Base-by-base conservation (phyloP, 1,139 yeast species). In the Zygoascus hellenicus region DNA sequence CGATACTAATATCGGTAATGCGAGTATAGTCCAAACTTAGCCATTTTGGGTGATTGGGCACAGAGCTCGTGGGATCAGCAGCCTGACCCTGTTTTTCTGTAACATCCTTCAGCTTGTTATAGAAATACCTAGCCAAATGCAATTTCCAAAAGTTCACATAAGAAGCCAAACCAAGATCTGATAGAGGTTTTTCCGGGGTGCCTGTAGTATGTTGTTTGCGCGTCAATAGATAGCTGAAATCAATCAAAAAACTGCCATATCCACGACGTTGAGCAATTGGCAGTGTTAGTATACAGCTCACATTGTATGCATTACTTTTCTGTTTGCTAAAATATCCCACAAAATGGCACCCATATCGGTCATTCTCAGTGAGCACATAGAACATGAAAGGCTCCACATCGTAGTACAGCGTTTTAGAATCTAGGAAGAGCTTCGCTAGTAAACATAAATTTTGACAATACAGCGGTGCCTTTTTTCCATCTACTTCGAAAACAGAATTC, bases 251-350 rank as follows among this genome's bases (percentile, higher is more conserved):
- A 61, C 81, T 84, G 2, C 98, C 98, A 65, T 85, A 88, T 0
- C 98, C 98, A 53, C 80, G 78, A 46, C 96, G 69, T 64, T 90
- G 97, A 59, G 83, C 83, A 5, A 83, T 81, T 0, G 98, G 98
- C 38, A 92, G 67, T 0, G 97, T 89, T 52, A 92, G 70, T 42
- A 92, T 92, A 67, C 98, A 92, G 46, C 95, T 84, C 15, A 92
- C 81, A 59, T 90, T 90, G 63, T 86, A 87, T 30, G 51, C 30
- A 47, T 37, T 49, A 82, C 34, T 69, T 60, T 89, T 88, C 58
- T 89, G 97, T 58, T 90, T 92, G 26, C 96, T 86, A 60, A 92
- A 92, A 64, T 92, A 92, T 0, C 98, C 98, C 32, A 89, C 94
- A 65, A 90, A 82, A 62, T 84, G 89, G 61, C 84, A 84, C 26